phyloP scores from a whole-genome alignment of 108 stramenopile genomes.

The Pseudonitzschia multiseries region DNA sequence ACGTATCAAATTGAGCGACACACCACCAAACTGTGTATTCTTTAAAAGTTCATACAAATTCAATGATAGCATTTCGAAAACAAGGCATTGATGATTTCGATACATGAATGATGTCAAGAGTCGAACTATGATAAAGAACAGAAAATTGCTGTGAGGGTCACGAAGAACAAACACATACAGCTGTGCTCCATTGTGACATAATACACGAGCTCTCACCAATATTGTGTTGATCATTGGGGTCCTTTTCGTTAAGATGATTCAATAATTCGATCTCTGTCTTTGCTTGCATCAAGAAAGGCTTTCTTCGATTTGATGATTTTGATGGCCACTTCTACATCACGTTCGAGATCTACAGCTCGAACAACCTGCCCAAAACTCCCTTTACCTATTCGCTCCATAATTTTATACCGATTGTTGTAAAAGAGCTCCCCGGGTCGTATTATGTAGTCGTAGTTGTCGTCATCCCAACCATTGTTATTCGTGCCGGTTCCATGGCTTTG shows the following conservation, averaged over 20 bases:
- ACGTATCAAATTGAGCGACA: slow-evolving; percentile 94
- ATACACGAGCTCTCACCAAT: slow-evolving; percentile 53
- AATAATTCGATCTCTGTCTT: slow-evolving; percentile 95
- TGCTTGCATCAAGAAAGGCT: slow-evolving; percentile 95
- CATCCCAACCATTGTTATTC: slow-evolving; percentile 94
- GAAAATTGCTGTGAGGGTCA: slow-evolving; percentile 9
- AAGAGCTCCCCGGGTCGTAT: slow-evolving; percentile 82
- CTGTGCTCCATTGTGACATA: not conserved
- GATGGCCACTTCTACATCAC: slow-evolving; percentile 88
- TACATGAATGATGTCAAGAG: slow-evolving; percentile 91
- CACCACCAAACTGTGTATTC: slow-evolving; percentile 96
- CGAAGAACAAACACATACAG: not conserved
- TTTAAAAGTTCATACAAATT: slow-evolving; percentile 97
- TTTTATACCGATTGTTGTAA: slow-evolving; percentile 73
- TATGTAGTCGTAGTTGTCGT: slow-evolving; percentile 97
- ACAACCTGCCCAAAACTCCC: slow-evolving; percentile 97
- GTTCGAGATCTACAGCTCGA: slow-evolving; percentile 72
- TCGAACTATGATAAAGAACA: slow-evolving; percentile 57
- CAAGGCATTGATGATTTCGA: slow-evolving; percentile 92
- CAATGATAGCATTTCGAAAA: slow-evolving; percentile 97
- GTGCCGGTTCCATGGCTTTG: slow-evolving; percentile 39
- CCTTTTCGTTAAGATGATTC: slow-evolving; percentile 67
- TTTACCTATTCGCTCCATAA: slow-evolving; percentile 95
- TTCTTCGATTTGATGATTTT: slow-evolving; percentile 98
- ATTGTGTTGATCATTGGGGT: slow-evolving; percentile 81